Evolutionary conservation across 805 yeast genomes (phyloP), one percentile per base, ranked within the genome.

Genomic region (Starmerella potacharoeniae): DNA sequence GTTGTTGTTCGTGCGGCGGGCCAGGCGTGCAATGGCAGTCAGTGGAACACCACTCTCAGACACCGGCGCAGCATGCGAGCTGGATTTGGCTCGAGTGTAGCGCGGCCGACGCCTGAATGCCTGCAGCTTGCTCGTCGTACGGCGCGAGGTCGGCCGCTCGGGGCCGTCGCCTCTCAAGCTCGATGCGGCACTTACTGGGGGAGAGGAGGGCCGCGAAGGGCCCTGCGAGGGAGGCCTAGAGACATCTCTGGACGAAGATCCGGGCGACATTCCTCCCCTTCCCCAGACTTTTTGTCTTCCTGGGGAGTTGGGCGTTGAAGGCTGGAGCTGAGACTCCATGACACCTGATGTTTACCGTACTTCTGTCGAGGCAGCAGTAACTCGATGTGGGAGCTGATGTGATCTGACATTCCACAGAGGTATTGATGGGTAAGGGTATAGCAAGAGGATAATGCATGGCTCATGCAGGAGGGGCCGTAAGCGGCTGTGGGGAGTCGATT

Each of bases 1-100:
- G 46, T 59, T 57, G 51, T 54, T 48, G 48, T 59, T 54, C 10
- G 62, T 59, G 47, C 62, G 58, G 35, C 55, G 62, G n/a, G 60
- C 60, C 16, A 60, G 45, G 22, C 59, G 49, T 2, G 54, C 52
- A 36, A 59, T 51, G 9, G 61, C 49, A 17, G 52, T 39, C 11
- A 35, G 35, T 6, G 61, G 61, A 10, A 48, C 44, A 43, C 44
- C 47, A 16, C 41, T 49, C 28, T 34, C 41, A 11, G 48, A 22
- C n/a, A 14, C 46, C n/a, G 39, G 35, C 16, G 17, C 31, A 6
- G 48, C 42, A 2, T 13, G 34, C 17, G 39, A 39, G 35, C 45
- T 28, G n/a, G 54, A 49, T 14, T 46, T 50, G 34, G 52, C 40
- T 40, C 57, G 54, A 17, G 8, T 16, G 45, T 51, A 40, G 35